A percentile compares a stretch with the other conserved stretches of the same genome.
Evolutionary conservation across 257 asterid genomes (phyloP).

Genomic region (Verbascum thapsus): DNA sequence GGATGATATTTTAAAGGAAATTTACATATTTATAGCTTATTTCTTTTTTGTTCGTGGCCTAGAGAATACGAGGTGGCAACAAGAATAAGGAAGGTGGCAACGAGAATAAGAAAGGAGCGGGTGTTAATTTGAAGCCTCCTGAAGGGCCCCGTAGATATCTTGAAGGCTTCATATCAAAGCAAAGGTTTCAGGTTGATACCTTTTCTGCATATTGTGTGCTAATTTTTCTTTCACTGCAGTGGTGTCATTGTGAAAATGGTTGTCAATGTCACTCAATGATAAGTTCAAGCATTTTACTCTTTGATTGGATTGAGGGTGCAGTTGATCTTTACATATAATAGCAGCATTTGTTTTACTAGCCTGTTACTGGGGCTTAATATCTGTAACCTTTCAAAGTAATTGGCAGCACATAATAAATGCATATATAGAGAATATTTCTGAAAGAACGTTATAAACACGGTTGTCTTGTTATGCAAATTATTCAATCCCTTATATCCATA

Average conservation of each 20-base stretch:
- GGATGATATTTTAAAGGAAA: constrained; percentile 17
- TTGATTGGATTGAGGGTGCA: neutral
- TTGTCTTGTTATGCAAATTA: neutral
- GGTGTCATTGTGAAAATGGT: constrained; percentile 6
- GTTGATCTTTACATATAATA: neutral
- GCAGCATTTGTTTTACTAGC: neutral
- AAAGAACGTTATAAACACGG: neutral
- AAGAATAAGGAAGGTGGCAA: constrained; percentile 16
- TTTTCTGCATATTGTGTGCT: constrained; percentile 6
- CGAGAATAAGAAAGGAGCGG: constrained; percentile 11
- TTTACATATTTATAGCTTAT: constrained; percentile 12
- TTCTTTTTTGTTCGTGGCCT: constrained; percentile 20
- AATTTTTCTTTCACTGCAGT: neutral
- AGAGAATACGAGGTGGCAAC: constrained; percentile 41
- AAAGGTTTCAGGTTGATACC: constrained; percentile 54
- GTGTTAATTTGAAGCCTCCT: constrained; percentile 16
- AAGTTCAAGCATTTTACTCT: neutral
- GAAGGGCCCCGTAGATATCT: constrained; percentile 9
- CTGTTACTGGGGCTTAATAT: constrained; percentile 6
- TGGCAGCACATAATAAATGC: too few species aligned
- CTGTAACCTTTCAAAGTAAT: neutral
- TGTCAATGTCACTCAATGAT: constrained; percentile 8
- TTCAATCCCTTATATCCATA: constrained; percentile 8
- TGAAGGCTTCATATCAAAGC: constrained; percentile 40
- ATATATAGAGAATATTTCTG: neutral